Evolutionary conservation across 179 eudicot genomes (phyloP).

Genomic region (Spergularia azorica): DNA sequence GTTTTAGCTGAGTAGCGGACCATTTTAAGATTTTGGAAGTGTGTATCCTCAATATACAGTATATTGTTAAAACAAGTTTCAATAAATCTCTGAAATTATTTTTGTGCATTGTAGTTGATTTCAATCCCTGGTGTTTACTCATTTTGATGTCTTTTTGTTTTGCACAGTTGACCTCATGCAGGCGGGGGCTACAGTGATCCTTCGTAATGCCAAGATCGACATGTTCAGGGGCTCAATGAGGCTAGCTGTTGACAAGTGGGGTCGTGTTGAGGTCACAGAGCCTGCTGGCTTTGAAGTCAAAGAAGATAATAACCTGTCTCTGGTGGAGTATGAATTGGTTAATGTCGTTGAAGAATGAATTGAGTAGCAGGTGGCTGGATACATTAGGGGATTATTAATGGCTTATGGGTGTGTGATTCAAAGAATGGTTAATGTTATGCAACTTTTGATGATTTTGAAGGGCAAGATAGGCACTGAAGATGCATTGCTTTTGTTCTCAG

Average conservation of each 20-base stretch:
- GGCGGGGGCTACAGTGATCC: slow-evolving; percentile 63
- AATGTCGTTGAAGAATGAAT: slow-evolving; percentile 52
- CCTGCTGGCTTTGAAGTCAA: slow-evolving; percentile 66
- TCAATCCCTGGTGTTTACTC: background rate
- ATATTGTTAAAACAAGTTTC: too few relatives aligned
- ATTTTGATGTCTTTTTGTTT: background rate
- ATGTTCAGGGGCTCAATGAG: slow-evolving; percentile 90
- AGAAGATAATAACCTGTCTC: slow-evolving; percentile 80
- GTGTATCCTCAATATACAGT: too few relatives aligned
- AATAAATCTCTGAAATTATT: too few relatives aligned
- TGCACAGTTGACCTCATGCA: slow-evolving; percentile 65
- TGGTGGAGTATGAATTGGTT: slow-evolving; percentile 78
- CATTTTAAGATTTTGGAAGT: too few relatives aligned
- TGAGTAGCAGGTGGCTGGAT: background rate
- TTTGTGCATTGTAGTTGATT: background rate
- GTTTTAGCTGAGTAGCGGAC: too few relatives aligned
- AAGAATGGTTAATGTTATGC: slow-evolving; percentile 18
- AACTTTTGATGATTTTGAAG: slow-evolving; percentile 15
- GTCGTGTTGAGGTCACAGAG: slow-evolving; percentile 60
- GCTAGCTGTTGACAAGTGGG: slow-evolving; percentile 89
- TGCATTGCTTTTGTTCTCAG: slow-evolving; percentile 22
- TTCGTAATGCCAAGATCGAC: slow-evolving; percentile 84
- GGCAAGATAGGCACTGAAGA: slow-evolving; percentile 13
- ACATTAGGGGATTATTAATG: slow-evolving; percentile 8
- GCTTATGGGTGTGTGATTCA: slow-evolving; percentile 22